These are phyloP conservation scores for Prunus fruticosa DNA, from an alignment of 306 rosid species.

Conservation along the genomic window DNA sequence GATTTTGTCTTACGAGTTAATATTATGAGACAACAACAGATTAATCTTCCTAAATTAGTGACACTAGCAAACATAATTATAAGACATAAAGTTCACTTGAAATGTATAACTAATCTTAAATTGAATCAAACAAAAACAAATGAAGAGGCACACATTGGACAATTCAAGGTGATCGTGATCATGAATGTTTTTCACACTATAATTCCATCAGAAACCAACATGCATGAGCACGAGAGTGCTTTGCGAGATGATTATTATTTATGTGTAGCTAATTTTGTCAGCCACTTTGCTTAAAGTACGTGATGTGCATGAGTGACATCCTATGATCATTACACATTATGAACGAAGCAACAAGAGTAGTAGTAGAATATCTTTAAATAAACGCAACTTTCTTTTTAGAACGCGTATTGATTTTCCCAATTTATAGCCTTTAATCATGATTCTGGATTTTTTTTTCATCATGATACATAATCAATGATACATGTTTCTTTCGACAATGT, in stretches of 20 bases:
- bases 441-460: neutral
- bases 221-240: no score
- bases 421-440: neutral
- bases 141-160: neutral
- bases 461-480: neutral
- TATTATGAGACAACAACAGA: neutral
- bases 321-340: neutral
- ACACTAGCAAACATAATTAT: neutral
- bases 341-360: neutral
- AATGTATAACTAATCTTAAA: neutral
- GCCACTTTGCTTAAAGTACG: slow-evolving; percentile 5
- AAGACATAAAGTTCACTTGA: neutral
- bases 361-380: neutral
- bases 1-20: no score
- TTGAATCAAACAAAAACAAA: neutral
- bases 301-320: slow-evolving; percentile 5
- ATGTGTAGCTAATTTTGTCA: neutral
- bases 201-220: neutral
- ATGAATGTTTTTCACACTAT: neutral
- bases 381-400: neutral
- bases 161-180: neutral
- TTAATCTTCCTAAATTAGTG: neutral
- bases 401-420: neutral
- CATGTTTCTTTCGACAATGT: no score
- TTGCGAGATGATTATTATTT: neutral